Base-by-base conservation (phyloP, 2,329 filamentous ascomycete species). In the Davidsoniella virescens region DNA sequence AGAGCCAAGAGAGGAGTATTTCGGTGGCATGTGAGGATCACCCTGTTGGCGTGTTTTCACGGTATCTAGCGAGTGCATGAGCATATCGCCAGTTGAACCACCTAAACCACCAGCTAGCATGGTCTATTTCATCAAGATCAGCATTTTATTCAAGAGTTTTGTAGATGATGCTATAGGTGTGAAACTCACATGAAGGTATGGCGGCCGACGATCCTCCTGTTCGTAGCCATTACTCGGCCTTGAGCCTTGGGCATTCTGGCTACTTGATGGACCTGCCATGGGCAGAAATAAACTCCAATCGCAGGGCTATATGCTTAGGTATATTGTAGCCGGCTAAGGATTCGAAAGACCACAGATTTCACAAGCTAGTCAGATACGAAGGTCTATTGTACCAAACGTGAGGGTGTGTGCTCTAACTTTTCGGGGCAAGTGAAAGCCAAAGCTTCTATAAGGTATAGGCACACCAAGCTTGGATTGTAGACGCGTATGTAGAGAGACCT, bases 31-130 rank as follows among this genome's bases (percentile, higher is more conserved):
- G 62, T 92, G 83, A 42, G 90, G 88, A 61, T 96, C 92, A 60
- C 90, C 92, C 67, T 98, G 92, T 64, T 98, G 93, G 58, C 92
- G 78, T 44, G 92, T 98, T 69, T 98, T 98, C 59, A 98, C 92
- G 1, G 92, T 98, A 65, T 98, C 92, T 61, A 98, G 76, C 43
- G 90, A 96, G 69, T 98, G 92, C 92, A 98, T 98, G 57, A 98
- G 71, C 75, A 98, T 84, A 65, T 98, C 92, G 53, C 93, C 92
- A 51, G 84, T 93, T 14, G 85, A 88, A 49, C 92, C 92, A 61
- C 93, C 92, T 49, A 93, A 71, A 54, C 90, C 92, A 61, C 92
- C 92, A 33, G 92, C 92, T 60, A 98, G 73, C 88, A 96, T 98
- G 63, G 84, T 81, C 87, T 94, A 51, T 29, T 33, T 17, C 2